These are phyloP conservation scores for Yamadazyma dendronema DNA, from an alignment of 1,139 yeast genomes.

Conservation along the genomic window DNA sequence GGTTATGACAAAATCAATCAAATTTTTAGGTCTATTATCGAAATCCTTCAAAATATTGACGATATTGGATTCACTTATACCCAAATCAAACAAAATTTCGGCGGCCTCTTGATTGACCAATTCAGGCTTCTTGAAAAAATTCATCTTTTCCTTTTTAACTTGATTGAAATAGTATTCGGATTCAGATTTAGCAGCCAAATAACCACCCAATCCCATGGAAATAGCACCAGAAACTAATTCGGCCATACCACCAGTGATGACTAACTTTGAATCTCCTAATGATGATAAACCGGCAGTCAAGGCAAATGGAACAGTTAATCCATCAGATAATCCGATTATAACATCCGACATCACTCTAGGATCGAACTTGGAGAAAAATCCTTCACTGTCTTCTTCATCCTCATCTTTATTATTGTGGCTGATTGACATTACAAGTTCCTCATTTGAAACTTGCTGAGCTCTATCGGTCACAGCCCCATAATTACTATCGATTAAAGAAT, in stretches of 20 bases:
- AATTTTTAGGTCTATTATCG: conserved; percentile 62
- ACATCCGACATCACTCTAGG: conserved; percentile 81
- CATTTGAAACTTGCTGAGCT: conserved; percentile 36
- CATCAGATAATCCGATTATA: conserved; percentile 77
- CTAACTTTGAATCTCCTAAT: conserved; percentile 70
- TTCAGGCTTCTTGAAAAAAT: conserved; percentile 65
- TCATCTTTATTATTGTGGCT: conserved; percentile 20
- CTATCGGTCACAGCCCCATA: conserved; percentile 42
- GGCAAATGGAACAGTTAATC: conserved; percentile 82
- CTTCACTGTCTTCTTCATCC: conserved; percentile 26
- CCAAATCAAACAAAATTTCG: conserved; percentile 68
- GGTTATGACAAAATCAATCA: conserved; percentile 70
- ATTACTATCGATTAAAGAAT: conserved; percentile 35
- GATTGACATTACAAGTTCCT: conserved; percentile 35
- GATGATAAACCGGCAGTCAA: conserved; percentile 80
- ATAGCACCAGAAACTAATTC: conserved; percentile 82
- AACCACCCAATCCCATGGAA: conserved; percentile 86
- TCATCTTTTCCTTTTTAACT: conserved; percentile 67
- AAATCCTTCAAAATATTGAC: conserved; percentile 65
- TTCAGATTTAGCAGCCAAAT: conserved; percentile 78
- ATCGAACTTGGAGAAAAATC: conserved; percentile 46
- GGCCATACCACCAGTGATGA: conserved; percentile 84
- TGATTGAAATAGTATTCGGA: conserved; percentile 67
- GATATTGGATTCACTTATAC: conserved; percentile 66
- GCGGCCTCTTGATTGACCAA: conserved; percentile 64